These are phyloP conservation scores for Pseudonectria buxi DNA, from an alignment of 2,329 filamentous ascomycete species.

Conservation along the genomic window DNA sequence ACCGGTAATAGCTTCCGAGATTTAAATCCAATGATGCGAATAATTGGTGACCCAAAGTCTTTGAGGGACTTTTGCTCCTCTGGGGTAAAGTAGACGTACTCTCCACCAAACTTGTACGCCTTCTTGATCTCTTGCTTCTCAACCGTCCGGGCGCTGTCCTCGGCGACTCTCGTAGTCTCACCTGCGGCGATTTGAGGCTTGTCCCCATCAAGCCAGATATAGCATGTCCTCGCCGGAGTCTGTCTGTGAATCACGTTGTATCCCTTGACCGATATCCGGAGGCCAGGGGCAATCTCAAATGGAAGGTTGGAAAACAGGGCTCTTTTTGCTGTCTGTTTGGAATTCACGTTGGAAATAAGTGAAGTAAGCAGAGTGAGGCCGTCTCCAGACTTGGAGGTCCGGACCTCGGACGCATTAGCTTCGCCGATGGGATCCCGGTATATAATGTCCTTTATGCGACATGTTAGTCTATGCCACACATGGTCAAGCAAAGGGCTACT, in stretches of 20 bases:
- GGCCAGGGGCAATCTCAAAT: slow-evolving; percentile 75
- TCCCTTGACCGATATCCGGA: slow-evolving; percentile 87
- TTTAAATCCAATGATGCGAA: slow-evolving; percentile 94
- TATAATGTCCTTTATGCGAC: slow-evolving; percentile 65
- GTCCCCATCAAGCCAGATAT: slow-evolving; percentile 84
- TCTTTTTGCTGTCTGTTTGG: slow-evolving; percentile 78
- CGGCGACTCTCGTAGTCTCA: slow-evolving; percentile 67
- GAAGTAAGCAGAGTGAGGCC: slow-evolving; percentile 74
- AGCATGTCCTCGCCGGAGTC: slow-evolving; percentile 72
- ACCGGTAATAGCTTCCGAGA: slow-evolving; percentile 64
- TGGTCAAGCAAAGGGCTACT: slow-evolving; percentile 13
- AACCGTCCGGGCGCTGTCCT: slow-evolving; percentile 69
- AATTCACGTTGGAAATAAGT: slow-evolving; percentile 81
- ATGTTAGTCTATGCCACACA: neutral
- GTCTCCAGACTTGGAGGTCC: slow-evolving; percentile 61
- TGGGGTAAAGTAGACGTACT: slow-evolving; percentile 76
- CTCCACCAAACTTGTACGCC: slow-evolving; percentile 92
- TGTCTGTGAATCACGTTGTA: slow-evolving; percentile 86
- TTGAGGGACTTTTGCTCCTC: slow-evolving; percentile 76
- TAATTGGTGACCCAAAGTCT: slow-evolving; percentile 72
- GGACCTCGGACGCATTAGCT: slow-evolving; percentile 46
- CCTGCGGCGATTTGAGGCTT: slow-evolving; percentile 71
- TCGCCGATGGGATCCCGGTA: slow-evolving; percentile 72
- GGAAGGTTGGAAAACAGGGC: slow-evolving; percentile 82
- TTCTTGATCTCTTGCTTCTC: slow-evolving; percentile 79